Conservation (phyloP, 345 rosid genomes). For the Geranium rotundifolium region DNA sequence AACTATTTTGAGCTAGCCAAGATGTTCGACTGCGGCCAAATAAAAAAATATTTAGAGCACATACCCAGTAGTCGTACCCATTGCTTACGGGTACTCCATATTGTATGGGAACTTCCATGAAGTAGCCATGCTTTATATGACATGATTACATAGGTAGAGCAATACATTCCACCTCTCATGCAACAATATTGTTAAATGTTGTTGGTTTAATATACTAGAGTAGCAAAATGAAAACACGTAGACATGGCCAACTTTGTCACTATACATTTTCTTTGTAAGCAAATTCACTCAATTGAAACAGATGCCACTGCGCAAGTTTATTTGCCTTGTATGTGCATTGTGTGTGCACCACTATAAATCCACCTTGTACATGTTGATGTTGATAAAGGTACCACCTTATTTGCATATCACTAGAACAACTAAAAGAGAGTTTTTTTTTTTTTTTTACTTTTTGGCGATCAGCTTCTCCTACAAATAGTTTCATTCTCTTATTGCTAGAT, state of each 20-base stretch:
- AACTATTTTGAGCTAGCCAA: too few species aligned
- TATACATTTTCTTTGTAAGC: neutral
- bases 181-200: too few species aligned
- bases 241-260: neutral
- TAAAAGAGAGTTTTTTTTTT: neutral
- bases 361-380: neutral
- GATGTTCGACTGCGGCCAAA: too few species aligned
- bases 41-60: too few species aligned
- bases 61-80: too few species aligned
- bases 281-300: neutral
- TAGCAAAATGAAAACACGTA: neutral
- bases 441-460: neutral
- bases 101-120: too few species aligned
- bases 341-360: neutral
- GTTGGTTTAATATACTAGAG: neutral
- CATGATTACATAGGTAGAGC: too few species aligned
- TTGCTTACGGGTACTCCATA: too few species aligned
- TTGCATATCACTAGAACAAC: neutral
- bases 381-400: neutral
- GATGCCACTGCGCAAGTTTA: neutral
- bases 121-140: too few species aligned
- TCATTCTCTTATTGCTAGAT: neutral
- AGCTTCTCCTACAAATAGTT: neutral
- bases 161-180: too few species aligned
- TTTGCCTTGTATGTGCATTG: neutral